A percentile compares a stretch with the other conserved stretches of the same genome.
These are phyloP conservation scores for Colletotrichum tropicicola DNA, from an alignment of 2,329 filamentous ascomycete species.

Conservation along the genomic window DNA sequence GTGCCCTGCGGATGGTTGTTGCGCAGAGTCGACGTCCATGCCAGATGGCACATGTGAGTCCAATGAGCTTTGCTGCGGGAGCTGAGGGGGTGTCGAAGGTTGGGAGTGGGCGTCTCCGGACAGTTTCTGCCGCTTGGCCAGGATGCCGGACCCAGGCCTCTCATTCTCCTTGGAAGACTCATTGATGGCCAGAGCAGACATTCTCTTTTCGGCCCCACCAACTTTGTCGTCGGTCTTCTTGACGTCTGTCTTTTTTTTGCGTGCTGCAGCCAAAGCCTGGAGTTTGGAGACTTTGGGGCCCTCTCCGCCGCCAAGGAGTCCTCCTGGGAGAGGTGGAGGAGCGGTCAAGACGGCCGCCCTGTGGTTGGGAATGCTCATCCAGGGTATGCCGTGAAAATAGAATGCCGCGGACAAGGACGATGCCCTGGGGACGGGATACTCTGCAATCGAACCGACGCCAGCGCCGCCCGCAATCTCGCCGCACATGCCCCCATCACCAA, in stretches of 20 bases:
- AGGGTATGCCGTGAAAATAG: slow-evolving; percentile 88
- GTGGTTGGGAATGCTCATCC: slow-evolving; percentile 76
- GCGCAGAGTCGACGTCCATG: slow-evolving; percentile 22
- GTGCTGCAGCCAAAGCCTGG: slow-evolving; percentile 85
- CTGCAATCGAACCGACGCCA: neutral
- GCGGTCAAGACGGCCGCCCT: slow-evolving; percentile 73
- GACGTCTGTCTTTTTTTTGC: slow-evolving; percentile 82
- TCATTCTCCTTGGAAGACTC: slow-evolving; percentile 31
- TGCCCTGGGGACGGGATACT: slow-evolving; percentile 32
- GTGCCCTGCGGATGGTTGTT: neutral
- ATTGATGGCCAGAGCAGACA: slow-evolving; percentile 33
- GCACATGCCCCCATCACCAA: slow-evolving; percentile 14
- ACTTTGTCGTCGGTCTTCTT: slow-evolving; percentile 40
- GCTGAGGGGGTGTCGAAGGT: neutral
- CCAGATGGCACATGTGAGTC: neutral
- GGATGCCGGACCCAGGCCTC: slow-evolving; percentile 30
- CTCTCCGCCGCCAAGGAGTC: slow-evolving; percentile 81
- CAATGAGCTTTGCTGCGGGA: neutral
- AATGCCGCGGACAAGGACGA: slow-evolving; percentile 44
- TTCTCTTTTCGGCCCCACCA: slow-evolving; percentile 40
- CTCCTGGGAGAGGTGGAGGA: slow-evolving; percentile 60
- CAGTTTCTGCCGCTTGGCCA: slow-evolving; percentile 34
- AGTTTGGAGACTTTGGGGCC: slow-evolving; percentile 84
- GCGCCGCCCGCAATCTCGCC: neutral
- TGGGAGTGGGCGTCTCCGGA: slow-evolving; percentile 29